Evolutionary conservation across 2,329 filamentous ascomycete genomes (phyloP), one percentile per base, ranked within the genome.

Genomic region (Ascosphaera acerosa): DNA sequence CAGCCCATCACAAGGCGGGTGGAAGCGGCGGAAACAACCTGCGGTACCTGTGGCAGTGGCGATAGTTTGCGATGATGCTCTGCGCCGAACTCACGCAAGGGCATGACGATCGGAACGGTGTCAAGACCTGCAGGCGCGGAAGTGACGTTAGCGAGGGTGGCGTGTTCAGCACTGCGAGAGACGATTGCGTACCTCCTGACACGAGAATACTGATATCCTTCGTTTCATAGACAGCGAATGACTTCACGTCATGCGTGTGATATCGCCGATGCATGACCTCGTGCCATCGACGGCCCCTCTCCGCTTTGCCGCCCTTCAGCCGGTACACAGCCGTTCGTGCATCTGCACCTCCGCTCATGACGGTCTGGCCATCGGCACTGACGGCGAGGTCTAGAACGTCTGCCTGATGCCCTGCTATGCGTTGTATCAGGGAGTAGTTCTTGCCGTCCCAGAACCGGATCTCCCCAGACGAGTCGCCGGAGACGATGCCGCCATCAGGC

Each of bases 181-280:
- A n/a, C n/a, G n/a, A n/a, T n/a, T n/a, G 48, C 61, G 52, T 58
- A 77, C 81, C 87, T 65, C 87, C 87, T 38, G 84, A 89, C 10
- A 90, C 76, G 7, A 91, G 61, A 33, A 94, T 70, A 44, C 80
- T 94, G 45, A 91, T 66, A 31, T 69, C 69, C 31, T 66, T 70
- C 32, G 73, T 73, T 50, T 97, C 87, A 39, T 84, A 94, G 0
- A 77, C 71, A 19, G 81, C 76, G 68, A 94, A 77, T 1, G 80
- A 68, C 56, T 94, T 94, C 43, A 94, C 81, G 54, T 97, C 87
- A 50, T 94, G 82, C 29, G 74, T 69, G 47, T 97, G 87, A 46
- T 84, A 82, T 45, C 80, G 65, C 40, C 77, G 66, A 46, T 90
- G 80, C 51, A 70, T 76, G n/a, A 78, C 62, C 50, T 87, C 84